Evolutionary conservation across 2,329 filamentous ascomycete species (phyloP).

Genomic region (Paecilomyces dactylethromorphus): DNA sequence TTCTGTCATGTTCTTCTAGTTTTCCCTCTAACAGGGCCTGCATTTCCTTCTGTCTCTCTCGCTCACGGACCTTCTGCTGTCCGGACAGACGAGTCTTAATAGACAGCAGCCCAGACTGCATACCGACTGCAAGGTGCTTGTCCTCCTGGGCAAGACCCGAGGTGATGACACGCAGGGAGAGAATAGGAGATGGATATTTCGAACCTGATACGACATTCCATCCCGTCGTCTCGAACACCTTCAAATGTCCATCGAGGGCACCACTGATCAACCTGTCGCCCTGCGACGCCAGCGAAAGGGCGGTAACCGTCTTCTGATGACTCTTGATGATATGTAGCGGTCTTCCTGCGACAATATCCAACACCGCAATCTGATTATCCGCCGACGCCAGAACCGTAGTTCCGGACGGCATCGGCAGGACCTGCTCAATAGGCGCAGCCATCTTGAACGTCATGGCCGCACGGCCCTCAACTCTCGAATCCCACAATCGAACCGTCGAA

Average conservation of each 20-base stretch:
- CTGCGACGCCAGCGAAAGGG: slow-evolving; percentile 72
- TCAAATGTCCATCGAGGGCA: slow-evolving; percentile 90
- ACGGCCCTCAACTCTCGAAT: slow-evolving; percentile 64
- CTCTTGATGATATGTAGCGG: slow-evolving; percentile 82
- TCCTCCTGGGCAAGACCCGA: slow-evolving; percentile 66
- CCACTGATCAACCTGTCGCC: slow-evolving; percentile 78
- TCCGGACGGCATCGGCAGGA: slow-evolving; percentile 80
- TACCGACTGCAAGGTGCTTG: slow-evolving; percentile 88
- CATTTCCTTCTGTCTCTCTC: slow-evolving; percentile 79
- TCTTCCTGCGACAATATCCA: slow-evolving; percentile 87
- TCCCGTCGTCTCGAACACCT: slow-evolving; percentile 85
- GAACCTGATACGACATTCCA: slow-evolving; percentile 96
- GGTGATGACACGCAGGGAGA: slow-evolving; percentile 72
- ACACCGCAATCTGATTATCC: slow-evolving; percentile 79
- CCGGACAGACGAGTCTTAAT: slow-evolving; percentile 84
- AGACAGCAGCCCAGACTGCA: slow-evolving; percentile 88
- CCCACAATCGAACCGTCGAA: slow-evolving; percentile 88
- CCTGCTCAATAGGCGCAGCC: slow-evolving; percentile 76
- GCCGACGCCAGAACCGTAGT: slow-evolving; percentile 80
- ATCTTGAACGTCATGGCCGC: slow-evolving; percentile 93
- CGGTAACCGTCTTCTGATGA: slow-evolving; percentile 96
- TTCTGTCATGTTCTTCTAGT: slow-evolving; percentile 69
- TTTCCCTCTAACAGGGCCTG: slow-evolving; percentile 69
- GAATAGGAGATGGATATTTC: slow-evolving; percentile 88
- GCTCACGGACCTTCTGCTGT: slow-evolving; percentile 67